Base-by-base conservation (phyloP, 352 stramenopile genomes). In the Phytophthora citricola region DNA sequence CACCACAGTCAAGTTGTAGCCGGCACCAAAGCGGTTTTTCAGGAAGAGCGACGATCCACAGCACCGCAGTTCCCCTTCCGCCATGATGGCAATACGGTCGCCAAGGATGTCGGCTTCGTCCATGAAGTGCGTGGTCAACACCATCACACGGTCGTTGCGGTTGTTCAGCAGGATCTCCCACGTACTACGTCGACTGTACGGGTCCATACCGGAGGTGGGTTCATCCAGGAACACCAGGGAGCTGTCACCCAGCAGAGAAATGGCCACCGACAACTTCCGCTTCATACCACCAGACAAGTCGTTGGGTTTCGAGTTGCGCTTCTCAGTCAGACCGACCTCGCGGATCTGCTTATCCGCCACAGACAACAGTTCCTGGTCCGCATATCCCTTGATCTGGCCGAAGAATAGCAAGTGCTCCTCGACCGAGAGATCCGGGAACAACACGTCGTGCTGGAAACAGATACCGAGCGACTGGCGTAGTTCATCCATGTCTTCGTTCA, bases 91-190 rank as follows among this genome's bases (percentile, higher is more conserved):
- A 26, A 95, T 91, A 6, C 83, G 79, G 51, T 95, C 87, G 17
- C 78, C 83, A 14, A 97, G 65, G 6, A 92, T 71, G 61, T 97
- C 87, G 5, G 88, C 86, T 64, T 97, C 91, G 45, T 80, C 93
- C 93, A 98, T 98, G 66, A 98, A 98, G 60, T 99, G 95, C 41
- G 92, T 98, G 5, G 89, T 98, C 10, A 97, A 58, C 22, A 97
- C 49, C 49, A 57, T 57, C 15, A 52, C 46, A 26, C 46, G 46
- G 27, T 52, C 27, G 8, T 52, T 52, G 14, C 46, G 46, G 46
- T 57, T 57, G 34, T 57, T 57, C 24, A 57, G 4, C 49, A 57
- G 22, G 12, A 96, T 74, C 32, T 94, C 70, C 91, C 91, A 97
- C 70, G 98, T 83, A 48, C 98, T 98, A 38, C 95, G 79, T 49